These are phyloP conservation scores for Artemisia argyi DNA, from an alignment of 129 eudicot species.

Conservation along the genomic window DNA sequence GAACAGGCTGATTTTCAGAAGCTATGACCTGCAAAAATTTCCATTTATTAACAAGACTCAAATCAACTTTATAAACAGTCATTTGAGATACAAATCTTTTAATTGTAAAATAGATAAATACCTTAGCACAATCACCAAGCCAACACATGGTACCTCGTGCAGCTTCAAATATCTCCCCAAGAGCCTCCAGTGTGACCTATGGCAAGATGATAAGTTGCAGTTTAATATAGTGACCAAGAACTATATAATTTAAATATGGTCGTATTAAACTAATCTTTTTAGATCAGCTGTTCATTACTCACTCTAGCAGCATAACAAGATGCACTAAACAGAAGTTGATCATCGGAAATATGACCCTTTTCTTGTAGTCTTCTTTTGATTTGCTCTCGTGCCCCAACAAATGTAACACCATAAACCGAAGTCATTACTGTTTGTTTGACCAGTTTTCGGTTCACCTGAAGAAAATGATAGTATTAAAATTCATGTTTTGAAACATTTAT, in stretches of 20 bases:
- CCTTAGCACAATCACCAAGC: constrained; percentile 99
- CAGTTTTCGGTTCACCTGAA: constrained; percentile 78
- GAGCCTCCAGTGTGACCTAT: constrained; percentile 92
- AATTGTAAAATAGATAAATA: no score
- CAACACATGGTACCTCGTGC: constrained; percentile 94
- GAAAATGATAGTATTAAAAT: not conserved
- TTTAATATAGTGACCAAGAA: constrained; percentile 10
- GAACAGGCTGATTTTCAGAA: constrained; percentile 85
- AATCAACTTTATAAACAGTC: not conserved
- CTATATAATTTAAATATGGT: no score
- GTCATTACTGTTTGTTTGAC: constrained; percentile 99
- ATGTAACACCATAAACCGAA: constrained; percentile 95
- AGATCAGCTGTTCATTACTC: constrained; percentile 29
- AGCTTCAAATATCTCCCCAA: constrained; percentile 87
- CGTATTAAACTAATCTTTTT: not conserved
- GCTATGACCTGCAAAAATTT: constrained; percentile 69
- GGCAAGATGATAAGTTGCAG: not conserved
- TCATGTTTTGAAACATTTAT: not conserved
- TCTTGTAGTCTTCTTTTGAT: constrained; percentile 83
- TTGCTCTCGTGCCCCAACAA: constrained; percentile 93
- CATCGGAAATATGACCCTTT: constrained; percentile 79
- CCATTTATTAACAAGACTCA: constrained; percentile 9
- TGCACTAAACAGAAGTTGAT: constrained; percentile 68
- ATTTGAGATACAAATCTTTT: no score
- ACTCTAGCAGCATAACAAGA: constrained; percentile 95